Percentiles rank a stretch among this genome's conserved stretches.
These are phyloP conservation scores for Arthromyces matolae DNA, from an alignment of 768 basidiomycete species.

Conservation along the genomic window DNA sequence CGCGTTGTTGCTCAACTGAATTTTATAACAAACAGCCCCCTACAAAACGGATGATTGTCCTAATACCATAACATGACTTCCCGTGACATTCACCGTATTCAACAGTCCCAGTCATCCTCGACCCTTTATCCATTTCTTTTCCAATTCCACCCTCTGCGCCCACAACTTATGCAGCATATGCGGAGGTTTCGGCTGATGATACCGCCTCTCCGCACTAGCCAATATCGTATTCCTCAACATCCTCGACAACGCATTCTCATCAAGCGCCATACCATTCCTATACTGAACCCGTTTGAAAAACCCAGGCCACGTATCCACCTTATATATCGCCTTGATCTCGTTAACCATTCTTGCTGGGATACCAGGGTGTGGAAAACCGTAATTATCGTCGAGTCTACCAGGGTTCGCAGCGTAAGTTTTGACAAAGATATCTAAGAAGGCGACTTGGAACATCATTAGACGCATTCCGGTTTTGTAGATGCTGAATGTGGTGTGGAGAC, in stretches of 20 bases:
- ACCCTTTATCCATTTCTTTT: slow-evolving; percentile 12
- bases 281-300: slow-evolving; percentile 37
- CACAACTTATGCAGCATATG: slow-evolving; percentile 3
- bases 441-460: slow-evolving; percentile 44
- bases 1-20: no score
- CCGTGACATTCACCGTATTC: no score
- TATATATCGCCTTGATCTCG: slow-evolving; percentile 42
- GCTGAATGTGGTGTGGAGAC: slow-evolving; percentile 36
- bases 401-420: slow-evolving; percentile 27
- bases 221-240: slow-evolving; percentile 34
- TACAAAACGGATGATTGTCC: no score
- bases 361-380: slow-evolving; percentile 38
- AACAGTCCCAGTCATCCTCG: not conserved
- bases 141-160: slow-evolving; percentile 3
- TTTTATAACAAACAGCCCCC: no score
- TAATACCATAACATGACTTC: no score
- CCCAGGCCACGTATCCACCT: slow-evolving; percentile 35
- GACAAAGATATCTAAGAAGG: slow-evolving; percentile 40
- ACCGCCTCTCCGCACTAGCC: slow-evolving; percentile 29
- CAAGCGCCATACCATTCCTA: slow-evolving; percentile 25
- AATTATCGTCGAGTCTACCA: slow-evolving; percentile 35
- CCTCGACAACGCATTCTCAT: slow-evolving; percentile 31
- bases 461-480: slow-evolving; percentile 36
- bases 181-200: slow-evolving; percentile 19
- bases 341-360: slow-evolving; percentile 39